Evolutionary conservation across 2,329 filamentous ascomycete genomes (phyloP).

Genomic region (Pyrenophora seminiperda): DNA sequence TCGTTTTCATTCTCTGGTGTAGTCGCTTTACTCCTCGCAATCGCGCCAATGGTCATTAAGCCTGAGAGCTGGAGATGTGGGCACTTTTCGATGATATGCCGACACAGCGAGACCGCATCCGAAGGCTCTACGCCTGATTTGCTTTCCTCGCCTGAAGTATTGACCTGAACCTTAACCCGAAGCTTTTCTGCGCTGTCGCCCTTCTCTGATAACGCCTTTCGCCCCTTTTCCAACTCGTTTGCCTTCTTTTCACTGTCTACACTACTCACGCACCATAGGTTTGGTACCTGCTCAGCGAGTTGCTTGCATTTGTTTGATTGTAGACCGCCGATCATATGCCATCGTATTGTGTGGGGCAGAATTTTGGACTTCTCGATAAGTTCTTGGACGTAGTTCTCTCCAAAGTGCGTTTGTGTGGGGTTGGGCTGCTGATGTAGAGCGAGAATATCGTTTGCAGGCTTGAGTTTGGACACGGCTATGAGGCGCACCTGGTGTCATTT

Average conservation of each 20-base stretch:
- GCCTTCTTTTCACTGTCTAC: slow-evolving; percentile 91
- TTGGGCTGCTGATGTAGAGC: slow-evolving; percentile 69
- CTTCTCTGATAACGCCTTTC: slow-evolving; percentile 60
- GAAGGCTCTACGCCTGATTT: slow-evolving; percentile 83
- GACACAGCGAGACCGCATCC: slow-evolving; percentile 68
- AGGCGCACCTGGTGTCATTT: slow-evolving; percentile 68
- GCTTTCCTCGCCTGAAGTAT: slow-evolving; percentile 84
- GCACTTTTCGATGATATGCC: slow-evolving; percentile 71
- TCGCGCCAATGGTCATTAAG: slow-evolving; percentile 96
- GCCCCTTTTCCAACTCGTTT: slow-evolving; percentile 75
- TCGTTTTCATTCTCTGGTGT: slow-evolving; percentile 81
- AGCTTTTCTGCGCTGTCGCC: slow-evolving; percentile 54
- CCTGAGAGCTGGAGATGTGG: slow-evolving; percentile 76
- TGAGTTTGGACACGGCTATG: slow-evolving; percentile 94
- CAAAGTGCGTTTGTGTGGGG: slow-evolving; percentile 73
- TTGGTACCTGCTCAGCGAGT: slow-evolving; percentile 80
- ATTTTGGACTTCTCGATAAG: slow-evolving; percentile 82
- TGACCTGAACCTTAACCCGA: slow-evolving; percentile 87
- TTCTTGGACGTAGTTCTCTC: slow-evolving; percentile 89
- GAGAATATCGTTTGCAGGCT: slow-evolving; percentile 88
- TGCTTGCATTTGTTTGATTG: slow-evolving; percentile 93
- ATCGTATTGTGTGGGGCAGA: slow-evolving; percentile 76
- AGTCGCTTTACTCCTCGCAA: slow-evolving; percentile 78
- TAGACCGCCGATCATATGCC: slow-evolving; percentile 96
- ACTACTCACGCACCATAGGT: slow-evolving; percentile 89